These are phyloP conservation scores for Cronartium ribicola DNA, from an alignment of 1,284 basidiomycete species.

Conservation along the genomic window DNA sequence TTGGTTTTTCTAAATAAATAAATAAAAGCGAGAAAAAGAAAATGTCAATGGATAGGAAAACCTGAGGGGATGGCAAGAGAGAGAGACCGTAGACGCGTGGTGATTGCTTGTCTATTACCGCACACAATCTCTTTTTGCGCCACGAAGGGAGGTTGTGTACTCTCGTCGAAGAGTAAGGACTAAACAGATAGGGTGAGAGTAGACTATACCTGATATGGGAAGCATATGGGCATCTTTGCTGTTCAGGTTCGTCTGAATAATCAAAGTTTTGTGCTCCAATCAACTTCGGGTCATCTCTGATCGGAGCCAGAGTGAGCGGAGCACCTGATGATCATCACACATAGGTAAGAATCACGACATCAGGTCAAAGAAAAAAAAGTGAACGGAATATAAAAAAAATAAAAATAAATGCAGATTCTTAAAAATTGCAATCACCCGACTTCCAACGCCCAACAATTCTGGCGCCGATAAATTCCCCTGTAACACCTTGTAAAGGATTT, in stretches of 20 bases:
- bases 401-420: not conserved
- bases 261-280: conserved; percentile 36
- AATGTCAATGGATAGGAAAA: not conserved
- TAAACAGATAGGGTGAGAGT: not conserved
- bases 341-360: not conserved
- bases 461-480: conserved; percentile 38
- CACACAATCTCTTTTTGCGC: not conserved
- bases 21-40: conserved; percentile 1
- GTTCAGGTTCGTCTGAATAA: conserved; percentile 30
- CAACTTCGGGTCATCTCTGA: conserved; percentile 30
- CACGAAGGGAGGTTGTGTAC: not conserved
- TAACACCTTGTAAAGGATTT: conserved; percentile 16
- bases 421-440: conserved; percentile 16
- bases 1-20: conserved; percentile 38
- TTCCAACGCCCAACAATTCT: conserved; percentile 42
- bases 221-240: conserved; percentile 38
- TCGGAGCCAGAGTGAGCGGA: conserved; percentile 25
- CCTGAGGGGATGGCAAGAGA: not conserved
- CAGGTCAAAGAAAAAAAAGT: not conserved
- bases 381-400: not conserved
- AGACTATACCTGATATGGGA: conserved; percentile 33
- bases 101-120: not conserved
- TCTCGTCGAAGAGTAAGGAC: not conserved
- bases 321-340: conserved; percentile 16
- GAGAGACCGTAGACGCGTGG: not conserved